These are phyloP conservation scores for Sabuloglossum arenarium DNA, from an alignment of 495 filamentous ascomycete species.

Conservation along the genomic window DNA sequence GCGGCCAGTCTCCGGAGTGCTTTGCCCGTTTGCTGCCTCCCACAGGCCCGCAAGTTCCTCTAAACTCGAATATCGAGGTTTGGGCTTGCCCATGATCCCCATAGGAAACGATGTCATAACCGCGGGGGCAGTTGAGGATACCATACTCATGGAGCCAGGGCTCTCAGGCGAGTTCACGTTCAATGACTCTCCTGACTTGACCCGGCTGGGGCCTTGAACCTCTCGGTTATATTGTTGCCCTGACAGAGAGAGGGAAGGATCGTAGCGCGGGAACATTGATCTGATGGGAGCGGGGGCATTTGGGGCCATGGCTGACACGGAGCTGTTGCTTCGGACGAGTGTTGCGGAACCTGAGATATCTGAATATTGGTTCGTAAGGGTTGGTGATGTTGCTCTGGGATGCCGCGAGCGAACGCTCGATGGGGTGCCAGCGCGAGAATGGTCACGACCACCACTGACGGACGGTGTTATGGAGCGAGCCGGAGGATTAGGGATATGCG, in stretches of 20 bases:
- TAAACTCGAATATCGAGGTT: slow-evolving; percentile 21
- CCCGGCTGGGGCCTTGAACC: slow-evolving; percentile 31
- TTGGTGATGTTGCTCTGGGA: background rate
- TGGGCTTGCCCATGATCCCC: slow-evolving; percentile 17
- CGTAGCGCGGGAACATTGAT: slow-evolving; percentile 69
- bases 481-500: background rate
- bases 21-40: slow-evolving; percentile 34
- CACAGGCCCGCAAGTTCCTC: slow-evolving; percentile 28
- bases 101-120: slow-evolving; percentile 25
- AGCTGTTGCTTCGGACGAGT: slow-evolving; percentile 5
- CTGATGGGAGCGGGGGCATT: slow-evolving; percentile 27
- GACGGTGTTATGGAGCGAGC: background rate
- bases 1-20: slow-evolving; percentile 17
- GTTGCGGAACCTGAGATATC: background rate
- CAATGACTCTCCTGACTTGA: slow-evolving; percentile 32
- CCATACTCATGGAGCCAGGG: background rate
- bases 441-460: background rate
- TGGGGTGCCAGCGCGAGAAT: background rate
- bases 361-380: background rate
- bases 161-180: slow-evolving; percentile 8
- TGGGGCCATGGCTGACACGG: background rate
- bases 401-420: background rate
- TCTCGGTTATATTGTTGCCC: slow-evolving; percentile 49
- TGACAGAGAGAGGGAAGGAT: slow-evolving; percentile 43
- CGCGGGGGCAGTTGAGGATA: slow-evolving; percentile 17